Conservation (phyloP, 306 rosid species). For the Quercus gilva region DNA sequence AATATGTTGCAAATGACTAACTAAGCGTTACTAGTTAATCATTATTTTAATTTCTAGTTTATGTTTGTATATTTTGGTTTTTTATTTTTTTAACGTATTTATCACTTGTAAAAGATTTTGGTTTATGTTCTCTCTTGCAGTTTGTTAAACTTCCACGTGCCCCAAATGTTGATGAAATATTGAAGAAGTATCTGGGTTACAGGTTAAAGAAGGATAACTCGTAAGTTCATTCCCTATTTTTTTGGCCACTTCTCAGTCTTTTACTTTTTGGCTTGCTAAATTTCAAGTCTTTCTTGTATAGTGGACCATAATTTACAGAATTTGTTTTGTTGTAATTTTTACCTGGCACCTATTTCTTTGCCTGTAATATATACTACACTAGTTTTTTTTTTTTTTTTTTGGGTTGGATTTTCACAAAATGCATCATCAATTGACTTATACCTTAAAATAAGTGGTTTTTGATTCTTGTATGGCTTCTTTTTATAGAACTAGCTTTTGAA, state of each 20-base stretch:
- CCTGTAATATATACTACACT: neutral
- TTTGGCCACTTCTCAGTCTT: constrained; percentile 8
- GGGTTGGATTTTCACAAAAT: neutral
- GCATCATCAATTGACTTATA: neutral
- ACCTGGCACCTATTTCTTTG: neutral
- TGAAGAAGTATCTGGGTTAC: constrained; percentile 65
- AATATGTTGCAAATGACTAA: too few species aligned
- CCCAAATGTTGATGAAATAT: constrained; percentile 74
- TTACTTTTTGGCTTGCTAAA: constrained; percentile 9
- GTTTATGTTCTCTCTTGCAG: constrained; percentile 47
- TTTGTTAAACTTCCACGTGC: constrained; percentile 87
- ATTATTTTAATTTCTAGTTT: neutral
- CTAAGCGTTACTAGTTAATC: too few species aligned
- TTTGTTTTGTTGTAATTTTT: neutral
- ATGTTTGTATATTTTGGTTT: neutral
- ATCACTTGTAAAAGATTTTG: constrained; percentile 8
- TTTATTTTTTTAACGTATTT: neutral
- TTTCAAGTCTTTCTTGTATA: constrained; percentile 1
- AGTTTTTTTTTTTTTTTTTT: neutral
- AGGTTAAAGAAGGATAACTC: constrained; percentile 57
- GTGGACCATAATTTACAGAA: neutral
- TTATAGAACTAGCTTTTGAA: neutral
- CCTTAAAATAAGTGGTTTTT: too few species aligned
- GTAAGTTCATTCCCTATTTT: constrained; percentile 51
- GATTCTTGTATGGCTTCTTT: neutral